Evolutionary conservation across 768 basidiomycete species (phyloP).

Genomic region (Pleurotus platypus): DNA sequence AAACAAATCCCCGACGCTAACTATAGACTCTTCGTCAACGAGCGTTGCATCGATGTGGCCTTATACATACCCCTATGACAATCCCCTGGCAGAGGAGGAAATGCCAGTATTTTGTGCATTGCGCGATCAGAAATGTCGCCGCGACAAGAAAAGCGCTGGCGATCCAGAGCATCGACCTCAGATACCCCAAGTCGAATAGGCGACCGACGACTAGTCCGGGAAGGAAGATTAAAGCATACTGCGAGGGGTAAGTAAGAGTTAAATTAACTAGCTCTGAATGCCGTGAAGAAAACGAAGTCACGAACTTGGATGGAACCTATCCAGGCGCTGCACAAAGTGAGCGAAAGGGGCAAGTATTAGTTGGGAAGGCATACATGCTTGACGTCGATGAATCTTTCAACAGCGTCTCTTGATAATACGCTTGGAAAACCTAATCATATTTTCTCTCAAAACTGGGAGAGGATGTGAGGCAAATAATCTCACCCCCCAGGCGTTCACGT

Average conservation of each 20-base stretch:
- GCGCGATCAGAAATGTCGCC: slow-evolving; percentile 61
- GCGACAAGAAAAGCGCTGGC: slow-evolving; percentile 49
- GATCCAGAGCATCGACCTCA: slow-evolving; percentile 43
- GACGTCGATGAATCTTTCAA: slow-evolving; percentile 52
- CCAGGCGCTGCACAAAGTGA: slow-evolving; percentile 58
- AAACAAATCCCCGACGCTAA: slow-evolving; percentile 56
- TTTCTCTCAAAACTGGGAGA: neutral
- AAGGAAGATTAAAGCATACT: slow-evolving; percentile 64
- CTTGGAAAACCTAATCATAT: slow-evolving; percentile 59
- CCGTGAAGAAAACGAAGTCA: neutral
- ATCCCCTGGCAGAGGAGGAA: slow-evolving; percentile 75
- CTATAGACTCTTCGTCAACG: slow-evolving; percentile 17
- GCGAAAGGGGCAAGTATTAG: neutral
- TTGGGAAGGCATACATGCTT: slow-evolving; percentile 45
- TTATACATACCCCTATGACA: slow-evolving; percentile 50
- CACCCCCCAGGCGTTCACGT: slow-evolving; percentile 75
- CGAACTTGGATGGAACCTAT: slow-evolving; percentile 72
- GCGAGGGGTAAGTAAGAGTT: neutral
- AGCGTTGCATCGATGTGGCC: slow-evolving; percentile 16
- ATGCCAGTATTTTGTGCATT: slow-evolving; percentile 77
- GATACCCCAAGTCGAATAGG: slow-evolving; percentile 71
- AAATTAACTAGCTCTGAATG: neutral
- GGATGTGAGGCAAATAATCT: slow-evolving; percentile 19
- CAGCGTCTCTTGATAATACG: slow-evolving; percentile 58
- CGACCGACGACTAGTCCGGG: slow-evolving; percentile 64